Evolutionary conservation across 768 basidiomycete species (phyloP).

Genomic region (Hygrophorus russula): DNA sequence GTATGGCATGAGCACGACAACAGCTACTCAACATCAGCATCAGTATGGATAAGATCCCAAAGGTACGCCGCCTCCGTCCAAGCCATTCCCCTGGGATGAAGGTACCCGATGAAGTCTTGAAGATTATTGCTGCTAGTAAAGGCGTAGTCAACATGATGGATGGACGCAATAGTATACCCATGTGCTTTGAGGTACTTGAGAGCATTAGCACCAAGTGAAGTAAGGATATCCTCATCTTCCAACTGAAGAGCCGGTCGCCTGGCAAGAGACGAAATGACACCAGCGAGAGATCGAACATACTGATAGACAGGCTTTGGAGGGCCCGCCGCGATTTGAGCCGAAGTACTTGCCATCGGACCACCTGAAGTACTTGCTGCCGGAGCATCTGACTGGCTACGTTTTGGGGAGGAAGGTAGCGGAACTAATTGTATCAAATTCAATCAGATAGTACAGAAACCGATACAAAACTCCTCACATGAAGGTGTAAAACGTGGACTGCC

Average conservation of each 20-base stretch:
- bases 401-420: too few relatives aligned
- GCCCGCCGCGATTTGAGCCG: background rate
- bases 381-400: too few relatives aligned
- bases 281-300: background rate
- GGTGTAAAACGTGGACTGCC: background rate
- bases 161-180: background rate
- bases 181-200: background rate
- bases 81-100: background rate
- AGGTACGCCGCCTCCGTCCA: background rate
- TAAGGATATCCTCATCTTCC: background rate
- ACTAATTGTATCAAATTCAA: too few relatives aligned
- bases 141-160: slow-evolving; percentile 1
- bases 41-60: slow-evolving; percentile 1
- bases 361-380: too few relatives aligned
- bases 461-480: background rate
- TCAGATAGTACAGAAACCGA: background rate
- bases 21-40: background rate
- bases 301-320: background rate
- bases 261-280: background rate
- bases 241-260: background rate
- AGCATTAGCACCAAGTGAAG: background rate
- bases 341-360: background rate
- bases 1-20: too few relatives aligned
- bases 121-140: background rate
- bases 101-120: background rate